Percentiles rank a stretch among this genome's conserved stretches.
Evolutionary conservation across 1,284 basidiomycete genomes (phyloP).

Genomic region (Ceratobasidium sp.): DNA sequence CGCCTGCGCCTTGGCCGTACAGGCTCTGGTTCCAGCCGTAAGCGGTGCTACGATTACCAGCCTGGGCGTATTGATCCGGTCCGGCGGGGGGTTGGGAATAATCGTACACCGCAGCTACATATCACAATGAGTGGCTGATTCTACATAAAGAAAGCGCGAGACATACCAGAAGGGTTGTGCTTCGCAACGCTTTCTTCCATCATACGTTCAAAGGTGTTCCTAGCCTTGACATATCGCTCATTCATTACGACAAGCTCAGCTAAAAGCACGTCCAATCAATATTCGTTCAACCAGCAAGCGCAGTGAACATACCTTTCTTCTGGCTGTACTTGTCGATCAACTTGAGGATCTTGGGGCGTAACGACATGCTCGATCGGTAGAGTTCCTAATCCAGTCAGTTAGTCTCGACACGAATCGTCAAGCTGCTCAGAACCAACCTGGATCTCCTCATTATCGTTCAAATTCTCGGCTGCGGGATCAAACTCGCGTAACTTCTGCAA

Average conservation of each 20-base stretch:
- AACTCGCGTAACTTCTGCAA: conserved; percentile 83
- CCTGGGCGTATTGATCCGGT: conserved; percentile 50
- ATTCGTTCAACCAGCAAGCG: conserved; percentile 6
- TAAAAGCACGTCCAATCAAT: conserved; percentile 55
- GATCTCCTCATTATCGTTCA: conserved; percentile 96
- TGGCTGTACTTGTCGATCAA: conserved; percentile 98
- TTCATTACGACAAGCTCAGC: conserved; percentile 92
- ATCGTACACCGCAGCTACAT: conserved; percentile 49
- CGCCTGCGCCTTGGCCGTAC: conserved; percentile 60
- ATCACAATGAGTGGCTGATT: conserved; percentile 27
- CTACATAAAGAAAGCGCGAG: conserved; percentile 33
- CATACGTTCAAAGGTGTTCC: conserved; percentile 88
- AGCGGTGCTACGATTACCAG: conserved; percentile 55
- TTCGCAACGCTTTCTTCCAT: conserved; percentile 90
- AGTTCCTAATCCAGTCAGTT: conserved; percentile 73
- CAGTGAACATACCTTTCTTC: conserved; percentile 75
- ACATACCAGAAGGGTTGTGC: conserved; percentile 71
- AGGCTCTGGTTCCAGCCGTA: conserved; percentile 62
- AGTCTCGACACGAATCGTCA: background rate
- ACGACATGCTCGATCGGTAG: conserved; percentile 89
- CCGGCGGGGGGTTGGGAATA: conserved; percentile 50
- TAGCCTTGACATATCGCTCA: conserved; percentile 86
- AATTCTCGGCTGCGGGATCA: conserved; percentile 84
- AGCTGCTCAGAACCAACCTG: conserved; percentile 67
- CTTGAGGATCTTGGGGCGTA: conserved; percentile 95